Evolutionary conservation across 495 filamentous ascomycete species (phyloP).

Genomic region (Penicillium verhagenii): DNA sequence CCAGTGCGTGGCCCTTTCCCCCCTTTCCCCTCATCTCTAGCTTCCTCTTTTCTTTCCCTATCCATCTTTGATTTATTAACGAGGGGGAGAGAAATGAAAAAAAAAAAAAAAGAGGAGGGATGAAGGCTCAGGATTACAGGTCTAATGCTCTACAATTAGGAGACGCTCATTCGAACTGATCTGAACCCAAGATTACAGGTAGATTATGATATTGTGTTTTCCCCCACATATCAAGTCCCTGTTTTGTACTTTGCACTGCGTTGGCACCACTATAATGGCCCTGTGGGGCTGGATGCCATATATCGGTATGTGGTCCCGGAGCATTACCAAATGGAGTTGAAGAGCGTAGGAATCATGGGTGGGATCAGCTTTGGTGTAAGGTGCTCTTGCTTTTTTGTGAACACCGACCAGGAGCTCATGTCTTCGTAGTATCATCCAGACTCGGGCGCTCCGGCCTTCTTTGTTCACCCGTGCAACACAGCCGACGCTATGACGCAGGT

Average conservation of each 20-base stretch:
- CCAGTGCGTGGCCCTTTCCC: constrained; percentile 25
- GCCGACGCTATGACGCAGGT: constrained; percentile 66
- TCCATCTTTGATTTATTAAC: no score
- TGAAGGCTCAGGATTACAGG: not conserved
- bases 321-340: constrained; percentile 55
- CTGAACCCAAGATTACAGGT: constrained; percentile 34
- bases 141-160: constrained; percentile 28
- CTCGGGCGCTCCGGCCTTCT: constrained; percentile 70
- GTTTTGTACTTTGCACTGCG: constrained; percentile 56
- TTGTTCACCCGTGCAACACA: constrained; percentile 85
- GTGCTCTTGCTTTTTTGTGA: constrained; percentile 21
- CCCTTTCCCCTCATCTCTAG: no score
- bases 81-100: no score
- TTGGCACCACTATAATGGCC: constrained; percentile 59
- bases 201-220: constrained; percentile 55
- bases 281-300: constrained; percentile 62
- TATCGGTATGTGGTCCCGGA: constrained; percentile 69
- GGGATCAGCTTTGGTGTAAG: constrained; percentile 73
- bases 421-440: constrained; percentile 72
- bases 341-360: constrained; percentile 62
- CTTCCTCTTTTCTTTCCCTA: no score
- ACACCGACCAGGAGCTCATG: constrained; percentile 35
- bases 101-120: not conserved
- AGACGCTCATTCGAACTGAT: constrained; percentile 37
- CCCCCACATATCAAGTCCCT: constrained; percentile 50